phyloP scores from a whole-genome alignment of 2,329 filamentous ascomycete genomes.

The Parafenestella ontariensis region DNA sequence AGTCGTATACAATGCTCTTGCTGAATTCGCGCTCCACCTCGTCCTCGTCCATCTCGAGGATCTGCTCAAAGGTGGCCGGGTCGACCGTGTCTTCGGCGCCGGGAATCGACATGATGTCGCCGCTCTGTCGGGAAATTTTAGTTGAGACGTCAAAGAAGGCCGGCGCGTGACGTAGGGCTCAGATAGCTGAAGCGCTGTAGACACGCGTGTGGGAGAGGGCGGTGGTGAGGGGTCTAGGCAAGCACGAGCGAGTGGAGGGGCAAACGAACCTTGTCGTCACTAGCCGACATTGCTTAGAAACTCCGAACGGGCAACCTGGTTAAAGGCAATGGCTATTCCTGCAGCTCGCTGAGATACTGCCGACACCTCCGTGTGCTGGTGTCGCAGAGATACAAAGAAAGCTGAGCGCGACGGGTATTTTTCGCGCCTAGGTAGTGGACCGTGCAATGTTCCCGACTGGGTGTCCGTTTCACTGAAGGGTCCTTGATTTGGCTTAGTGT shows the following conservation, averaged over 20 bases:
- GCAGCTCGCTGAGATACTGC: slow-evolving; percentile 26
- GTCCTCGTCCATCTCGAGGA: slow-evolving; percentile 97
- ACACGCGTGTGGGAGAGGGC: neutral
- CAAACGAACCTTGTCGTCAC: slow-evolving; percentile 48
- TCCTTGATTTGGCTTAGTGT: slow-evolving; percentile 32
- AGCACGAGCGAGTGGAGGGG: slow-evolving; percentile 33
- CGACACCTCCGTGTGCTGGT: slow-evolving; percentile 26
- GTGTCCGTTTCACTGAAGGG: slow-evolving; percentile 28
- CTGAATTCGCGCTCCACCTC: slow-evolving; percentile 87
- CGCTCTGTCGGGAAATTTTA: slow-evolving; percentile 25
- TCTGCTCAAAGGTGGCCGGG: slow-evolving; percentile 83
- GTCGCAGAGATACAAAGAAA: slow-evolving; percentile 24
- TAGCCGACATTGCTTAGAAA: slow-evolving; percentile 43
- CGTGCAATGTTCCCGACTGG: slow-evolving; percentile 19
- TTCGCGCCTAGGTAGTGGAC: slow-evolving; percentile 25
- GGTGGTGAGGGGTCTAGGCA: slow-evolving; percentile 5
- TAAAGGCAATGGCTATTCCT: slow-evolving; percentile 7
- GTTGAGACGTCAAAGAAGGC: slow-evolving; percentile 3
- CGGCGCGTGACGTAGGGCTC: neutral
- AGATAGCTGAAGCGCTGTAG: neutral
- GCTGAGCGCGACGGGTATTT: slow-evolving; percentile 27
- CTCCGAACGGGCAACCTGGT: slow-evolving; percentile 16
- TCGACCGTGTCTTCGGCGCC: slow-evolving; percentile 82
- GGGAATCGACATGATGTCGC: slow-evolving; percentile 54
- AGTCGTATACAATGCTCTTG: slow-evolving; percentile 84